Conservation (phyloP, 1,284 basidiomycete genomes). For the Afroboletus lepidellus region DNA sequence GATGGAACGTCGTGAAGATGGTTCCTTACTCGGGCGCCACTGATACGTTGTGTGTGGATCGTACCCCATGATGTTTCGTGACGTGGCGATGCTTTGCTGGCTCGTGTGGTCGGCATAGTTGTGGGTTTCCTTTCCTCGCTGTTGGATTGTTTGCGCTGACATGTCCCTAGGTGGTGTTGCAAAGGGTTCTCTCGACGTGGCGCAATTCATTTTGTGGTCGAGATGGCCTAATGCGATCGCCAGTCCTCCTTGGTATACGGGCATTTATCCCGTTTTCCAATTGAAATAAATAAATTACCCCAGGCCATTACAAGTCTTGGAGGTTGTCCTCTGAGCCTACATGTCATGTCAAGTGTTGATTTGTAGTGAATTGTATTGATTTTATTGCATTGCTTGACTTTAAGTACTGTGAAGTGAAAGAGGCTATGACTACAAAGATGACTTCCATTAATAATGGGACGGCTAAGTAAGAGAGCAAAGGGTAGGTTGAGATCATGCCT, state of each 20-base stretch:
- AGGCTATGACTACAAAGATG: constrained; percentile 4
- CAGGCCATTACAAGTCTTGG: constrained; percentile 32
- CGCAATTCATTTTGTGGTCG: constrained; percentile 3
- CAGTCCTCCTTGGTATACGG: constrained; percentile 26
- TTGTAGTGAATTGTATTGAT: constrained; percentile 26
- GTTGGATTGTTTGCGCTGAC: constrained; percentile 2
- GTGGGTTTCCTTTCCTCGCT: constrained; percentile 7
- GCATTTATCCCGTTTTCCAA: constrained; percentile 29
- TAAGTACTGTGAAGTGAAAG: background rate
- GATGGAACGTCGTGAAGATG: constrained; percentile 17
- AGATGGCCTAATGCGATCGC: constrained; percentile 10
- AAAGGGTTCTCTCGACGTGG: too few relatives aligned
- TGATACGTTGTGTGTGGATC: constrained; percentile 14
- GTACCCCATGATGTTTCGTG: background rate
- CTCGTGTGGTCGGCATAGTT: too few relatives aligned
- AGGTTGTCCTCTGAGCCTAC: constrained; percentile 26
- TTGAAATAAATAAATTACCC: constrained; percentile 37
- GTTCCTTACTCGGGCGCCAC: constrained; percentile 13
- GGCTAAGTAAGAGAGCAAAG: background rate
- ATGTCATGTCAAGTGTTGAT: constrained; percentile 37
- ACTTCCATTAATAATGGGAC: background rate
- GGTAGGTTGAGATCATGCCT: constrained; percentile 25
- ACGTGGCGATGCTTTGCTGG: constrained; percentile 21
- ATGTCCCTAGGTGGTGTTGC: too few relatives aligned
- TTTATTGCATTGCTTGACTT: background rate